phyloP scores from a whole-genome alignment of 805 yeast species.

The Vanderwaltozyma yarrowii region DNA sequence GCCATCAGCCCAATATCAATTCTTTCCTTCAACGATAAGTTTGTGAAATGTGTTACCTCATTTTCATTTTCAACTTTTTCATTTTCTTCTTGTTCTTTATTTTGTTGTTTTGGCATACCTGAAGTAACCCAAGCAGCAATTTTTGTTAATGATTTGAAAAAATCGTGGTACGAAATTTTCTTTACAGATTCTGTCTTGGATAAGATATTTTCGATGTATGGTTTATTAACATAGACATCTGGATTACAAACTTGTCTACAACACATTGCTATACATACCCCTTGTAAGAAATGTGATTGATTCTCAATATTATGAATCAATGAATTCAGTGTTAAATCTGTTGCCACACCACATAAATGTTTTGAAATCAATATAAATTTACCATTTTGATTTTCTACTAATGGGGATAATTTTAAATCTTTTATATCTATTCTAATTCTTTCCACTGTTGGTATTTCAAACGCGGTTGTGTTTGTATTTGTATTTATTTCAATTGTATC shows the following conservation, averaged over 20 bases:
- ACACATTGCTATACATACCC: constrained; percentile 81
- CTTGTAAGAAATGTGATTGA: constrained; percentile 29
- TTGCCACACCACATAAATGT: constrained; percentile 90
- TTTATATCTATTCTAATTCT: constrained; percentile 60
- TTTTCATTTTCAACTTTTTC: constrained; percentile 5
- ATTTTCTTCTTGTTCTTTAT: constrained; percentile 15
- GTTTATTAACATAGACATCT: constrained; percentile 28
- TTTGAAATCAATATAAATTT: constrained; percentile 59
- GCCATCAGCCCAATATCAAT: constrained; percentile 55
- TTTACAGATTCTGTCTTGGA: constrained; percentile 26
- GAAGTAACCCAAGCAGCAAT: constrained; percentile 86
- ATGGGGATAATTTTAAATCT: constrained; percentile 47
- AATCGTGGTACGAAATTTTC: constrained; percentile 14
- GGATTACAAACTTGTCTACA: constrained; percentile 78
- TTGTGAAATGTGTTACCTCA: constrained; percentile 33
- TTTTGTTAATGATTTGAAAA: constrained; percentile 44
- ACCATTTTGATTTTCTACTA: constrained; percentile 21
- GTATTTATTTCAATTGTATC: constrained; percentile 34
- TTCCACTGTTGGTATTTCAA: constrained; percentile 2
- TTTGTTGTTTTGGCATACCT: constrained; percentile 42
- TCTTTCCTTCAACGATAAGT: constrained; percentile 39
- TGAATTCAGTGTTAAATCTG: constrained; percentile 71
- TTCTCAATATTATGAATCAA: constrained; percentile 31
- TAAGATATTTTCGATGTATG: constrained; percentile 24
- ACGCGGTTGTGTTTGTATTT: background rate